Conservation (phyloP, 257 asterid species). For the Nicotiana obtusifolia region DNA sequence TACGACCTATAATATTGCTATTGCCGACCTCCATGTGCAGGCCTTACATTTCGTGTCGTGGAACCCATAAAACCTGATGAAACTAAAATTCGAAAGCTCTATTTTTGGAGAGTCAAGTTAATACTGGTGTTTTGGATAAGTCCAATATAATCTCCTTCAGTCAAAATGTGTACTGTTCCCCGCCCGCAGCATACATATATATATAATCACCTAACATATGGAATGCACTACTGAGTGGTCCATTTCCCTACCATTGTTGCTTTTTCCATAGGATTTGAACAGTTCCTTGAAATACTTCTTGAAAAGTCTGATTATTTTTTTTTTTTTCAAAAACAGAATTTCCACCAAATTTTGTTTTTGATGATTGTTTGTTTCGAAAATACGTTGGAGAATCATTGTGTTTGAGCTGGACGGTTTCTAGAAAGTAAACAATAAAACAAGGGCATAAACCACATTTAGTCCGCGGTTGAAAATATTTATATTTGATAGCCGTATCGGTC, state of each 20-base stretch:
- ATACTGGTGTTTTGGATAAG: not conserved
- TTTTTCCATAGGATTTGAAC: not conserved
- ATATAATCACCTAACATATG: conserved; percentile 3
- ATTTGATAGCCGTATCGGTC: too few species aligned
- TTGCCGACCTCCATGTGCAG: not conserved
- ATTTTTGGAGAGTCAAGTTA: not conserved
- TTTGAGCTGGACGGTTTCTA: not conserved
- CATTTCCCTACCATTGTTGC: not conserved
- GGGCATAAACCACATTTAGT: too few species aligned
- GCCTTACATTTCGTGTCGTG: not conserved
- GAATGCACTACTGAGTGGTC: not conserved
- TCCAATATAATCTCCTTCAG: not conserved
- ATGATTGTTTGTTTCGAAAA: not conserved
- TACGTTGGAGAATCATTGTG: not conserved
- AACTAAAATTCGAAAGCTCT: not conserved
- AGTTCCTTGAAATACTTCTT: not conserved
- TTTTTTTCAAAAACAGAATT: not conserved
- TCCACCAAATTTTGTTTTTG: too few species aligned
- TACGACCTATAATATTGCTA: not conserved
- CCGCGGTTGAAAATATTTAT: too few species aligned
- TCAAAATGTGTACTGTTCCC: not conserved
- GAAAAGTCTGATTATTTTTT: not conserved
- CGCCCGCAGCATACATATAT: not conserved
- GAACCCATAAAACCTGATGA: not conserved
- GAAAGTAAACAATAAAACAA: not conserved